These are phyloP conservation scores for Colletotrichum limetticola DNA, from an alignment of 2,329 filamentous ascomycete genomes.

Conservation along the genomic window DNA sequence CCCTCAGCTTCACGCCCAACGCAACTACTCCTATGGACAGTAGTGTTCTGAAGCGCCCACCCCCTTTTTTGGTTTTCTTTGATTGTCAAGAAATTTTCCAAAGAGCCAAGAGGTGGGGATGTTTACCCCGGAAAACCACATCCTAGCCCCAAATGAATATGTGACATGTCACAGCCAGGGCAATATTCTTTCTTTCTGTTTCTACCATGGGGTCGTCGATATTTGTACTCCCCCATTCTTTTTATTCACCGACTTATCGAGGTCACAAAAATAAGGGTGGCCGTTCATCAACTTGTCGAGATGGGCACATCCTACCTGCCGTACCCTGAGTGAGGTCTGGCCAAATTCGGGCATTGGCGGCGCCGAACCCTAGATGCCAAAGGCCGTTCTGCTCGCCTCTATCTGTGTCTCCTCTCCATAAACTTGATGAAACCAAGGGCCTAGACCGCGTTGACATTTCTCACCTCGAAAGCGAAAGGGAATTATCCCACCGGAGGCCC, in stretches of 20 bases:
- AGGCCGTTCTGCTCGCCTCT: neutral
- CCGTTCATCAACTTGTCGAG: neutral
- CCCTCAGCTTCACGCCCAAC: no score
- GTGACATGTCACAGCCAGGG: no score
- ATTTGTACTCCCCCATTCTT: no score
- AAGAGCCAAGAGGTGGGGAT: neutral
- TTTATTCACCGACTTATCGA: neutral
- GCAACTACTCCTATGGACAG: no score
- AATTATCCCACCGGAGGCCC: neutral
- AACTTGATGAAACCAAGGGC: neutral
- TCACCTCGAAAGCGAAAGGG: neutral
- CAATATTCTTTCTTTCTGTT: no score
- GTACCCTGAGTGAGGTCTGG: neutral
- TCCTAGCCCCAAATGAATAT: neutral
- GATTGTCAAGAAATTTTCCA: neutral
- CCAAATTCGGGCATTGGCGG: neutral
- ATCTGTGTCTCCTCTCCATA: neutral
- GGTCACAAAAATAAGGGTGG: no score
- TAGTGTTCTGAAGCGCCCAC: no score
- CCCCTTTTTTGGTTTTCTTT: neutral
- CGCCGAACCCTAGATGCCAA: neutral
- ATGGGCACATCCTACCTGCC: neutral
- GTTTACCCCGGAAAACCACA: slow-evolving; percentile 9
- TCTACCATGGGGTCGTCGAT: no score
- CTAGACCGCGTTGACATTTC: neutral